Evolutionary conservation across 2,329 filamentous ascomycete species (phyloP).

Genomic region (Neospermospora avenae): DNA sequence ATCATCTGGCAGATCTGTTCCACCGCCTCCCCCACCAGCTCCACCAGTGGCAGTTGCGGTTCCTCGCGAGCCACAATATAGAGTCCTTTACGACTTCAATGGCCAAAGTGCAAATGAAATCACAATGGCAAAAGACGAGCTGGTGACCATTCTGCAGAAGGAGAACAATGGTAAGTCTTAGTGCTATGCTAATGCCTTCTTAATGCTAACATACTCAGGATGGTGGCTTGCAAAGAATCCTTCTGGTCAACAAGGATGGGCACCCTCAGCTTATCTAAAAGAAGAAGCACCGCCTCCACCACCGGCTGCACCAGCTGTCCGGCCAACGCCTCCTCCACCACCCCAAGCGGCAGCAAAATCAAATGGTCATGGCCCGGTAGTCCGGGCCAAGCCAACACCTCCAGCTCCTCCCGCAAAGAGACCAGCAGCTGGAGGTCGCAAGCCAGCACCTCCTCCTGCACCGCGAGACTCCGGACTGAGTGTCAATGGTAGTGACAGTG

Average conservation of each 20-base stretch:
- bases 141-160: constrained; percentile 89
- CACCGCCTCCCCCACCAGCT: constrained; percentile 59
- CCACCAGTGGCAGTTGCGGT: constrained; percentile 65
- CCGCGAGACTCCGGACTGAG: constrained; percentile 71
- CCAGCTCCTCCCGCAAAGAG: constrained; percentile 65
- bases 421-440: constrained; percentile 64
- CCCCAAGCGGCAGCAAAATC: constrained; percentile 44
- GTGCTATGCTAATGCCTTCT: background rate
- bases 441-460: constrained; percentile 62
- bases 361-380: constrained; percentile 40
- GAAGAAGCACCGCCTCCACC: constrained; percentile 66
- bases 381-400: constrained; percentile 33
- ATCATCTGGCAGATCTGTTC: constrained; percentile 49
- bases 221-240: constrained; percentile 91
- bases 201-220: constrained; percentile 53
- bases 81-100: constrained; percentile 88
- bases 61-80: constrained; percentile 72
- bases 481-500: constrained; percentile 48
- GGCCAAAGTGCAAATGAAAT: constrained; percentile 85
- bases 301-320: constrained; percentile 47
- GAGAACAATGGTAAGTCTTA: constrained; percentile 79
- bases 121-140: constrained; percentile 71
- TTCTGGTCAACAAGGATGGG: constrained; percentile 82
- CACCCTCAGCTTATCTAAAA: constrained; percentile 90
- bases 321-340: constrained; percentile 55